Conservation (phyloP, 257 asterid genomes). For the Voacanga thouarsii region DNA sequence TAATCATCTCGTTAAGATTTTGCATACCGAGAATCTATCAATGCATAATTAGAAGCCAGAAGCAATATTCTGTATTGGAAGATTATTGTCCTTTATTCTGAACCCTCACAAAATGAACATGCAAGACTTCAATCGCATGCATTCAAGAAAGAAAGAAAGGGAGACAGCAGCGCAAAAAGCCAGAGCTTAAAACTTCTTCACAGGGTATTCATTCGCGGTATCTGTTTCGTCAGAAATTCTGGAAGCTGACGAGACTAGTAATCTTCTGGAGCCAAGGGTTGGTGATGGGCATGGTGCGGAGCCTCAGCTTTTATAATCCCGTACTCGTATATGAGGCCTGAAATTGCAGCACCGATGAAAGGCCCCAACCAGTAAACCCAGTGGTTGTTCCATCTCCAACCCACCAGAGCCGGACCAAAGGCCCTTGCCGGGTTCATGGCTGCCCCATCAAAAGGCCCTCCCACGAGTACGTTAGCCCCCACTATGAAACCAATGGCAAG, state of each 20-base stretch:
- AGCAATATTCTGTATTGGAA: not conserved
- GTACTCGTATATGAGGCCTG: conserved; percentile 71
- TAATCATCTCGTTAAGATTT: no score
- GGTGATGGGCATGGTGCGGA: conserved; percentile 59
- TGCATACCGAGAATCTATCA: not conserved
- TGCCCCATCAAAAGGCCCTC: conserved; percentile 91
- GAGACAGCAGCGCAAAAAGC: conserved; percentile 7
- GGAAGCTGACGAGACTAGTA: conserved; percentile 37
- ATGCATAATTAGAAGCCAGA: not conserved
- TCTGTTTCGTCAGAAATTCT: not conserved
- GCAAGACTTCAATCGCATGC: not conserved
- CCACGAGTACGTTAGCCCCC: conserved; percentile 79
- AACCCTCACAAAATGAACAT: not conserved
- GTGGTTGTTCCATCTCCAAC: conserved; percentile 91
- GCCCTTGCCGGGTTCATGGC: conserved; percentile 95
- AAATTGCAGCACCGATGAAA: conserved; percentile 67
- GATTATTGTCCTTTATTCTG: conserved; percentile 6
- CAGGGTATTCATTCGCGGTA: not conserved
- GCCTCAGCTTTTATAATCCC: conserved; percentile 51
- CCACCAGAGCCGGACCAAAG: conserved; percentile 85
- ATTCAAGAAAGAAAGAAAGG: not conserved
- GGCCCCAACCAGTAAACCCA: conserved; percentile 99
- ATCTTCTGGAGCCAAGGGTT: conserved; percentile 91
- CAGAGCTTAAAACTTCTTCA: not conserved
- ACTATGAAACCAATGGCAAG: conserved; percentile 85